Percentiles rank a stretch among this genome's conserved stretches.
Evolutionary conservation across 768 basidiomycete genomes (phyloP).

Genomic region (Termitomyces sp.): DNA sequence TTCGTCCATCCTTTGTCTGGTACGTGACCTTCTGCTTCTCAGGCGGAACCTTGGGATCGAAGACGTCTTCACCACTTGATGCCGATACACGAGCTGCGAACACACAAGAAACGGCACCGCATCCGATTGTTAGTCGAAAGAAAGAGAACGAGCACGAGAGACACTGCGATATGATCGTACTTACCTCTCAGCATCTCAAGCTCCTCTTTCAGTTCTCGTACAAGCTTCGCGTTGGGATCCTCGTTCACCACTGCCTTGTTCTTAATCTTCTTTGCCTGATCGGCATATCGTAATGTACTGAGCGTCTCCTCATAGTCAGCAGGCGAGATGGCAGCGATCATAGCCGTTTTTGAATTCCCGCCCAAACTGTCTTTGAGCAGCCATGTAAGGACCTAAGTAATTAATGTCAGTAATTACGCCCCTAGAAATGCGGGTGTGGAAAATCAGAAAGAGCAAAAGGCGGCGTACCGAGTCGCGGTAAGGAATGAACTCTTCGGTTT

Average conservation of each 20-base stretch:
- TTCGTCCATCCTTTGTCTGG: constrained; percentile 86
- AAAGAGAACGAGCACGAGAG: constrained; percentile 2
- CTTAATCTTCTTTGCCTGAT: constrained; percentile 99
- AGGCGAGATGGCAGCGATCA: constrained; percentile 99
- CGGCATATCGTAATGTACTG: constrained; percentile 95
- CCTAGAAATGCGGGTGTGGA: background rate
- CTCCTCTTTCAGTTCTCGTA: constrained; percentile 98
- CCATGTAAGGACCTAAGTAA: constrained; percentile 87
- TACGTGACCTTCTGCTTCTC: constrained; percentile 96
- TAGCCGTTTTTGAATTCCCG: constrained; percentile 96
- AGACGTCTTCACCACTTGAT: constrained; percentile 67
- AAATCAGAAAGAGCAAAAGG: constrained; percentile 9
- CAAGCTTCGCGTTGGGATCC: constrained; percentile 98
- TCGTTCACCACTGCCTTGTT: constrained; percentile 99
- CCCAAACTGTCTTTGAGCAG: constrained; percentile 96
- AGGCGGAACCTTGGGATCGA: constrained; percentile 85
- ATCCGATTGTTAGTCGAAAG: constrained; percentile 11
- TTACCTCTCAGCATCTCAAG: constrained; percentile 81
- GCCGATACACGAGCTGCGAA: constrained; percentile 69
- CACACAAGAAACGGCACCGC: constrained; percentile 9
- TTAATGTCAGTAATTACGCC: background rate
- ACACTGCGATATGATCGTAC: constrained; percentile 34
- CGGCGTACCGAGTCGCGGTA: constrained; percentile 90
- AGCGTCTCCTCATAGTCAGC: constrained; percentile 98
- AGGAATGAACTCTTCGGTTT: constrained; percentile 89